Evolutionary conservation across 495 filamentous ascomycete species (phyloP).

Genomic region (Hypomontagnella monticulosa): DNA sequence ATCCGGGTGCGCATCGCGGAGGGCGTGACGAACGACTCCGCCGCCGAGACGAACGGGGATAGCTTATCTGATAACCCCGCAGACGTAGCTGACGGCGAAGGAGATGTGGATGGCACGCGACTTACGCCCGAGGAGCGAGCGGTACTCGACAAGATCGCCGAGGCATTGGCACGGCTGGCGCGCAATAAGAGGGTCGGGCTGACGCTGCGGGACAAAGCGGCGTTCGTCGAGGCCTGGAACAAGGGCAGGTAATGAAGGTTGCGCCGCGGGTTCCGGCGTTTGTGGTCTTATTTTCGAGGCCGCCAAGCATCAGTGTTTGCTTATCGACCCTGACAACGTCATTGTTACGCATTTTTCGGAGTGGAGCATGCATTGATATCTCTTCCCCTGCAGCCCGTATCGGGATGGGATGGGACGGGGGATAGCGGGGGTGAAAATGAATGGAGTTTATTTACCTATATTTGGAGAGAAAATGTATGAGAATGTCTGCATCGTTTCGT

Average conservation of each 20-base stretch:
- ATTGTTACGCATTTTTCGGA: conserved; percentile 32
- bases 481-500: neutral
- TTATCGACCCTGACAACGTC: conserved; percentile 16
- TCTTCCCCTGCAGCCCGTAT: conserved; percentile 1
- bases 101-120: conserved; percentile 47
- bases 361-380: conserved; percentile 31
- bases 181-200: conserved; percentile 91
- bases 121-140: conserved; percentile 66
- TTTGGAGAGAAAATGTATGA: neutral
- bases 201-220: conserved; percentile 81
- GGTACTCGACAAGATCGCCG: conserved; percentile 77
- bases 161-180: conserved; percentile 87
- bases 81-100: conserved; percentile 47
- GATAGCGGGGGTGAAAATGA: conserved; percentile 1
- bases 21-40: conserved; percentile 62
- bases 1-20: conserved; percentile 91
- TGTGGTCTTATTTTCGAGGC: neutral
- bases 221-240: conserved; percentile 74
- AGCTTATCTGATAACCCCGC: conserved; percentile 40
- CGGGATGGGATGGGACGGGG: too few species aligned
- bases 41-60: conserved; percentile 42
- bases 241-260: conserved; percentile 41
- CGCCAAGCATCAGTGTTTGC: conserved; percentile 8
- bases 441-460: neutral
- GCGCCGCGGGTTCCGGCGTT: neutral